Conservation (phyloP, 202 grass and related monocot species). For the Panicum hallii region DNA sequence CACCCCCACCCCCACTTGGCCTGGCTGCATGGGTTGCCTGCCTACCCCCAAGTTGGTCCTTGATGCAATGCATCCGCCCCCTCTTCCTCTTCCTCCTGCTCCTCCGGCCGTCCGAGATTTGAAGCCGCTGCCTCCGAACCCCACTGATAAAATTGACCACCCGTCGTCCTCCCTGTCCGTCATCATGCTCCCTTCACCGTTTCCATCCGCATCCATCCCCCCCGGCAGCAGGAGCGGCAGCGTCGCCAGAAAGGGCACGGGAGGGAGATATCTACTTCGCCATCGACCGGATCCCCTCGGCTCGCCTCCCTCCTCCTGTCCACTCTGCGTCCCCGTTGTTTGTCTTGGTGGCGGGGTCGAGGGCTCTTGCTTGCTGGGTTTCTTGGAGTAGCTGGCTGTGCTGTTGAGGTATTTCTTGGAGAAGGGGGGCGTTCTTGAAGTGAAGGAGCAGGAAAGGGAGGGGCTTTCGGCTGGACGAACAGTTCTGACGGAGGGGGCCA, state of each 20-base stretch:
- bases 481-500: conserved; percentile 2
- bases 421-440: background rate
- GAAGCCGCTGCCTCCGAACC: conserved; percentile 18
- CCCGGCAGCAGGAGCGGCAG: background rate
- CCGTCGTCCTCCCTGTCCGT: conserved; percentile 39
- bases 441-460: background rate
- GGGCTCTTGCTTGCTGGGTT: background rate
- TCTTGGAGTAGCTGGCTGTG: background rate
- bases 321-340: background rate
- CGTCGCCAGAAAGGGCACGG: conserved; percentile 6
- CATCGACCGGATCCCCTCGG: conserved; percentile 28
- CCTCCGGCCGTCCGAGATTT: conserved; percentile 22
- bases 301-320: background rate
- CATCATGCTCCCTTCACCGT: conserved; percentile 37
- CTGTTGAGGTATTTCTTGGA: conserved; percentile 2
- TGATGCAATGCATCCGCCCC: conserved; percentile 51
- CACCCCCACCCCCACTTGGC: conserved; percentile 37
- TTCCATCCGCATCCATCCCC: conserved; percentile 14
- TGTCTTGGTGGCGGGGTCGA: background rate
- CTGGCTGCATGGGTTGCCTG: conserved; percentile 40
- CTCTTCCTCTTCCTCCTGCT: background rate
- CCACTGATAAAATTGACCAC: conserved; percentile 50
- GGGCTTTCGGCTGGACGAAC: background rate
- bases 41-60: conserved; percentile 52
- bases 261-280: conserved; percentile 14